A percentile compares a stretch with the other conserved stretches of the same genome.
phyloP scores from a whole-genome alignment of 495 filamentous ascomycete species.

The Penicillium robsamsonii region DNA sequence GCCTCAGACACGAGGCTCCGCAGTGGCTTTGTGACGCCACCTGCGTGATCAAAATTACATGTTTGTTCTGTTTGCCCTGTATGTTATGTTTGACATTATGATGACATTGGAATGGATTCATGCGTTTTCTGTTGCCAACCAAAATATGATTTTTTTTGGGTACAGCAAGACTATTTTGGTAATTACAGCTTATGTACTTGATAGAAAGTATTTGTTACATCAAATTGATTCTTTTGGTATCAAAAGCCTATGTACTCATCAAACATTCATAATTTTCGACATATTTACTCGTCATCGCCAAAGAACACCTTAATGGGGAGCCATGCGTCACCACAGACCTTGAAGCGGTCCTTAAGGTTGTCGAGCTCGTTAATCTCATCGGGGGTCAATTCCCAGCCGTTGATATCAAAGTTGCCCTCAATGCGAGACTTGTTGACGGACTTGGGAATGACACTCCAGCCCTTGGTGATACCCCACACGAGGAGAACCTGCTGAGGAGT shows the following conservation, averaged over 20 bases:
- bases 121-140: no score
- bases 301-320: slow-evolving; percentile 81
- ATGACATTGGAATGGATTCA: background rate
- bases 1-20: slow-evolving; percentile 13
- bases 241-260: slow-evolving; percentile 18
- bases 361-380: slow-evolving; percentile 64
- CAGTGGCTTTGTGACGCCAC: slow-evolving; percentile 36
- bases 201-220: background rate
- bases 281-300: slow-evolving; percentile 72
- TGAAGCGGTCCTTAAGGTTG: slow-evolving; percentile 65
- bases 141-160: no score
- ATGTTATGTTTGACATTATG: background rate
- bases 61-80: slow-evolving; percentile 4
- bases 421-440: slow-evolving; percentile 61
- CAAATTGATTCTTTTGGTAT: slow-evolving; percentile 22
- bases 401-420: slow-evolving; percentile 61
- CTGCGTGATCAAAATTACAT: slow-evolving; percentile 25
- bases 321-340: slow-evolving; percentile 70
- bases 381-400: slow-evolving; percentile 63
- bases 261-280: slow-evolving; percentile 7
- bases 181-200: background rate
- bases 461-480: slow-evolving; percentile 67
- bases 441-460: slow-evolving; percentile 73
- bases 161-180: no score
- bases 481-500: slow-evolving; percentile 68